A percentile compares a stretch with the other conserved stretches of the same genome.
These are phyloP conservation scores for Metschnikowia sp. DNA, from an alignment of 805 yeast species.

Conservation along the genomic window DNA sequence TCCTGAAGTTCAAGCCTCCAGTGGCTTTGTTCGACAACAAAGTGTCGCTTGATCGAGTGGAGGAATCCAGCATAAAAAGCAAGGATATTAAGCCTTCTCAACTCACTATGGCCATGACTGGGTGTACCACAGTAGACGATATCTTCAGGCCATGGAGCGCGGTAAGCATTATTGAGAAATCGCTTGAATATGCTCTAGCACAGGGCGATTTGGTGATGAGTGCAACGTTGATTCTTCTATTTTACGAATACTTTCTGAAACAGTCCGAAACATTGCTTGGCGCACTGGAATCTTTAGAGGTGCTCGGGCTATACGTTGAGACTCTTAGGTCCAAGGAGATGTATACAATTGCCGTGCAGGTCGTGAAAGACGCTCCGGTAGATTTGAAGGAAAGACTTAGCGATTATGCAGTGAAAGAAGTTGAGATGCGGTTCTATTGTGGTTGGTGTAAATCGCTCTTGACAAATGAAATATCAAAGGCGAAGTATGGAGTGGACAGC, in stretches of 20 bases:
- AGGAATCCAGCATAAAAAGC: constrained; percentile 16
- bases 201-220: constrained; percentile 67
- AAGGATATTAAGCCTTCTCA: constrained; percentile 18
- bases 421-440: constrained; percentile 51
- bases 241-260: constrained; percentile 32
- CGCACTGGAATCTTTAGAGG: constrained; percentile 45
- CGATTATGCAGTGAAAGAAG: constrained; percentile 33
- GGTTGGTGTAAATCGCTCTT: constrained; percentile 57
- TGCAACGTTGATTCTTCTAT: constrained; percentile 54
- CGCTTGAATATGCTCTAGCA: constrained; percentile 49
- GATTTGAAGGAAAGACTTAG: constrained; percentile 26
- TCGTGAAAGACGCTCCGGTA: constrained; percentile 44
- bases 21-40: not conserved
- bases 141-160: constrained; percentile 54
- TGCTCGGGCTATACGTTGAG: constrained; percentile 55
- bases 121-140: not conserved
- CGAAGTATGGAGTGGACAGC: constrained; percentile 20
- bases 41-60: constrained; percentile 15
- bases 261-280: constrained; percentile 15
- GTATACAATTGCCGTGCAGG: constrained; percentile 56
- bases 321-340: constrained; percentile 46
- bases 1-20: not conserved
- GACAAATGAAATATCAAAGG: constrained; percentile 54
- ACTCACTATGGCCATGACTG: constrained; percentile 24
- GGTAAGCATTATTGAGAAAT: constrained; percentile 44